These are phyloP conservation scores for Blastobotrys niveus DNA, from an alignment of 1,139 yeast species.

Conservation along the genomic window DNA sequence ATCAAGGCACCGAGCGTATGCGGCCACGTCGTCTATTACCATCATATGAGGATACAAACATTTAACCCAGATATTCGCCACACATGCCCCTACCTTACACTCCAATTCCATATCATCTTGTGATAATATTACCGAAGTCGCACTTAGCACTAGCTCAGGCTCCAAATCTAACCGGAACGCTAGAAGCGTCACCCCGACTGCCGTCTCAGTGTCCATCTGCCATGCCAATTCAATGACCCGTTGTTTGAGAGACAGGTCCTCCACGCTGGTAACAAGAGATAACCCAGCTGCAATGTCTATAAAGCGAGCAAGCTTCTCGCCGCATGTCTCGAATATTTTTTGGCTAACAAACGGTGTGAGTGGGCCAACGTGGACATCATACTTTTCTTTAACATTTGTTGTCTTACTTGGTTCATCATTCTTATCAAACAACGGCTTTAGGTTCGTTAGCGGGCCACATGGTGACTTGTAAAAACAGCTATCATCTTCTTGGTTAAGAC, in stretches of 20 bases:
- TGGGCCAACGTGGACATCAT: conserved; percentile 4
- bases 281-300: conserved; percentile 7
- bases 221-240: conserved; percentile 9
- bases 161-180: conserved; percentile 11
- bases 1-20: no score
- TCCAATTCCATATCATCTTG: not conserved
- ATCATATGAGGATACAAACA: conserved; percentile 4
- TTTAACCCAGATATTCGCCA: conserved; percentile 8
- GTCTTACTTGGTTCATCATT: not conserved
- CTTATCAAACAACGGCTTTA: conserved; percentile 2
- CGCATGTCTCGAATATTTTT: conserved; percentile 1
- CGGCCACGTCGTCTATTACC: not conserved
- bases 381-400: not conserved
- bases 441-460: not conserved
- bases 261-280: not conserved
- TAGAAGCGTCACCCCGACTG: conserved; percentile 6
- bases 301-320: conserved; percentile 3
- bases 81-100: conserved; percentile 4
- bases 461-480: not conserved
- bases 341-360: conserved; percentile 4
- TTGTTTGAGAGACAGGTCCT: conserved; percentile 1
- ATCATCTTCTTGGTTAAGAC: not conserved
- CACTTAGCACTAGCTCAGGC: conserved; percentile 8
- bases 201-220: conserved; percentile 12
- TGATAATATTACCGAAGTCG: conserved; percentile 3